Conservation (phyloP, 352 stramenopile species). For the Phytophthora parvispora region DNA sequence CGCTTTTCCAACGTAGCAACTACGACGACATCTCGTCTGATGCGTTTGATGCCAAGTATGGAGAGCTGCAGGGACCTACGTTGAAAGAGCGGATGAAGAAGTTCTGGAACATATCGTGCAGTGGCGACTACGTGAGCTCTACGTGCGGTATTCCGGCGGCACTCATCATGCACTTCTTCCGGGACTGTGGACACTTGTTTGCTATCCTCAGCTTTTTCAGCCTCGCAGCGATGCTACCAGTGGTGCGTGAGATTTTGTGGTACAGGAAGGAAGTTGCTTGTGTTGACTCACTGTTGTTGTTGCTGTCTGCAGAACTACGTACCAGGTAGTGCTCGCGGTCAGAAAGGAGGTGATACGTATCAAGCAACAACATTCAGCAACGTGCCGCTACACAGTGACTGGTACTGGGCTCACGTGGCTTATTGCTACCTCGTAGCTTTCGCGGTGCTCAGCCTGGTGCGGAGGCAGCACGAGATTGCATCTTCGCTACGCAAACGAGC, state of each 20-base stretch:
- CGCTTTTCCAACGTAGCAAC: constrained; percentile 82
- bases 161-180: constrained; percentile 72
- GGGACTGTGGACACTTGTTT: constrained; percentile 74
- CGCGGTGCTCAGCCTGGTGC: constrained; percentile 60
- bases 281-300: neutral
- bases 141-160: constrained; percentile 77
- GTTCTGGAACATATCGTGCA: constrained; percentile 58
- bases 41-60: constrained; percentile 59
- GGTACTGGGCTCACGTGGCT: constrained; percentile 82
- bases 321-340: constrained; percentile 53
- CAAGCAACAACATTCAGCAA: constrained; percentile 88
- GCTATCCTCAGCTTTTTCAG: constrained; percentile 74
- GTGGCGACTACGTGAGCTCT: constrained; percentile 67
- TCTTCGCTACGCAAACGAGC: constrained; percentile 61
- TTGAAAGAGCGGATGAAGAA: constrained; percentile 52
- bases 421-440: constrained; percentile 81
- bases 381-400: constrained; percentile 79
- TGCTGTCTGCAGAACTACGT: constrained; percentile 66
- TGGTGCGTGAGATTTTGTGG: constrained; percentile 49
- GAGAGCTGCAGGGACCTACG: constrained; percentile 48
- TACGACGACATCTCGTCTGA: constrained; percentile 61
- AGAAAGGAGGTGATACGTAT: constrained; percentile 57
- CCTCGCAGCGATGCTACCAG: constrained; percentile 72
- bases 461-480: constrained; percentile 57
- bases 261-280: neutral